A percentile compares a stretch with the other conserved stretches of the same genome.
These are phyloP conservation scores for Coniella vitis DNA, from an alignment of 2,329 filamentous ascomycete genomes.

Conservation along the genomic window DNA sequence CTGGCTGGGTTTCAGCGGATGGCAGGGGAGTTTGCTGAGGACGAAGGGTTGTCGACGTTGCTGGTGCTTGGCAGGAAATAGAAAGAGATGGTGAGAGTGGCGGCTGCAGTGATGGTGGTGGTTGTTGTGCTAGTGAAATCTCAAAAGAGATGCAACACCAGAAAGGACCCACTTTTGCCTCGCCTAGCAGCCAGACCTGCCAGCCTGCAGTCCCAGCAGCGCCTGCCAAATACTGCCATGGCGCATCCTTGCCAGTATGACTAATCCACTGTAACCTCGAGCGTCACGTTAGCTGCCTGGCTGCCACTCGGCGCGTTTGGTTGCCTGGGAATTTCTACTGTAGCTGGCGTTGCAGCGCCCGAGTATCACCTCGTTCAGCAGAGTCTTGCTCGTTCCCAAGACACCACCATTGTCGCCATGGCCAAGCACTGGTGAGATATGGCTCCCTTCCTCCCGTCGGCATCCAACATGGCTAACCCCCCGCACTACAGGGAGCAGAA, in stretches of 20 bases:
- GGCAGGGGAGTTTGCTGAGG: not conserved
- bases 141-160: not conserved
- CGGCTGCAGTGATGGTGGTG: not conserved
- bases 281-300: not conserved
- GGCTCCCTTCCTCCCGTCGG: not conserved
- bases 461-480: not conserved
- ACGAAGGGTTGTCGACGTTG: not conserved
- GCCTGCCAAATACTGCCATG: too few species aligned
- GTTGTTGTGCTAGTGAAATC: not conserved
- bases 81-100: too few species aligned
- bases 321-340: not conserved
- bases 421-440: constrained; percentile 25
- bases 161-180: not conserved
- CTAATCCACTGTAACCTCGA: not conserved
- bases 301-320: not conserved
- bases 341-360: not conserved
- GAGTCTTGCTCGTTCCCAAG: not conserved
- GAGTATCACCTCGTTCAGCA: not conserved
- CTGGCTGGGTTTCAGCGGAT: not conserved
- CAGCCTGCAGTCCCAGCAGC: too few species aligned
- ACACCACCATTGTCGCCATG: constrained; percentile 17
- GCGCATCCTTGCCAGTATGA: not conserved
- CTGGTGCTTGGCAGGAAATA: too few species aligned
- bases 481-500: constrained; percentile 73
- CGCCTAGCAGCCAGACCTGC: not conserved